Conservation (phyloP, 768 basidiomycete genomes). For the Hirschioporus abietinus region DNA sequence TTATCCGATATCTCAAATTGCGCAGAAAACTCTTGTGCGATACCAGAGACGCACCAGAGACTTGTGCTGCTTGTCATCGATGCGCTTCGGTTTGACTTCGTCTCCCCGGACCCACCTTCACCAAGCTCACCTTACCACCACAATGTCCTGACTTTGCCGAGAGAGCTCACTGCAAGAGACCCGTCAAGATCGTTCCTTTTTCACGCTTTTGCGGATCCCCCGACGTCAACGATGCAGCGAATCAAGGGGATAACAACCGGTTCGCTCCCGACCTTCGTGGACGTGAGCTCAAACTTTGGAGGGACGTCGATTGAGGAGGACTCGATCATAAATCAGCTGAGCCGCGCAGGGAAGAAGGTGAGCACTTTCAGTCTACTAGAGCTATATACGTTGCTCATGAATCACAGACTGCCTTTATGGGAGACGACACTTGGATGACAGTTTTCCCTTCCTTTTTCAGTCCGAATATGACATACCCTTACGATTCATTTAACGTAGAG, state of each 20-base stretch:
- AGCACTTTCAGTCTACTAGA: constrained; percentile 15
- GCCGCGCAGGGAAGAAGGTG: constrained; percentile 55
- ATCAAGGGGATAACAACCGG: constrained; percentile 95
- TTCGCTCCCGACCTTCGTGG: constrained; percentile 91
- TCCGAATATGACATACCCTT: constrained; percentile 72
- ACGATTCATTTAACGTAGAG: constrained; percentile 97
- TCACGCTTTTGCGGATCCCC: constrained; percentile 89
- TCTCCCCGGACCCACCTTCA: constrained; percentile 56
- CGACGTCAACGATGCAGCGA: constrained; percentile 90
- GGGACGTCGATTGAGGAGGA: constrained; percentile 85
- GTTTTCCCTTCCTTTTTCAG: constrained; percentile 75
- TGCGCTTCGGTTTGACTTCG: constrained; percentile 89
- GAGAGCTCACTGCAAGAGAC: constrained; percentile 53
- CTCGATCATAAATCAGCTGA: constrained; percentile 74
- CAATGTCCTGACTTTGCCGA: constrained; percentile 74
- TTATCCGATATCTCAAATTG: constrained; percentile 52
- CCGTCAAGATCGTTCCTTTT: constrained; percentile 81
- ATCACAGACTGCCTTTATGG: constrained; percentile 77
- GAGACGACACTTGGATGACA: constrained; percentile 95
- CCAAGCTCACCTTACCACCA: constrained; percentile 71
- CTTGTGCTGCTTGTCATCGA: constrained; percentile 88
- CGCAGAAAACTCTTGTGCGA: constrained; percentile 34
- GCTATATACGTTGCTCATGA: constrained; percentile 9
- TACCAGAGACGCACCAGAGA: constrained; percentile 65
- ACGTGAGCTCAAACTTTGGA: constrained; percentile 90